phyloP scores from a whole-genome alignment of 345 rosid species.

The Bretschneidera sinensis region DNA sequence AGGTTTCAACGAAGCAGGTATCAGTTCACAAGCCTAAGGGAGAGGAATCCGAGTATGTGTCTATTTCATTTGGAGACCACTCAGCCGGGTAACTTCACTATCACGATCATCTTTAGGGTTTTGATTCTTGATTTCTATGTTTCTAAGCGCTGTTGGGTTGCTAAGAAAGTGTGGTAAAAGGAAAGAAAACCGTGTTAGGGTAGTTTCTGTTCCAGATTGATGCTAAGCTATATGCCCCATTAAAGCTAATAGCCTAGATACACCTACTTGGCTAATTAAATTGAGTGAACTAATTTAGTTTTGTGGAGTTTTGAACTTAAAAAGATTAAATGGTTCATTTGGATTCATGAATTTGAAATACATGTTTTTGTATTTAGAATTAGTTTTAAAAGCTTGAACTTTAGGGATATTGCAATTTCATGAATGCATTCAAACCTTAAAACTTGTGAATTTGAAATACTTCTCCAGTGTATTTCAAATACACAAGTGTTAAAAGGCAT shows the following conservation, averaged over 20 bases:
- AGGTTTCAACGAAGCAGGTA: slow-evolving; percentile 22
- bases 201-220: too few species aligned
- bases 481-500: too few species aligned
- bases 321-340: too few species aligned
- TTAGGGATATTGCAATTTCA: too few species aligned
- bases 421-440: too few species aligned
- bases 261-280: too few species aligned
- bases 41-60: slow-evolving; percentile 33
- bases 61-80: slow-evolving; percentile 46
- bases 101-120: neutral
- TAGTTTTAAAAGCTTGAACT: too few species aligned
- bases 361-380: too few species aligned
- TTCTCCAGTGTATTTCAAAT: too few species aligned
- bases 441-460: too few species aligned
- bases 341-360: neutral
- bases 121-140: neutral
- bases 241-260: too few species aligned
- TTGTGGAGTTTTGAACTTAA: neutral
- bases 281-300: neutral
- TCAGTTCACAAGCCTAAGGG: slow-evolving; percentile 41
- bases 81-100: slow-evolving; percentile 29
- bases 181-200: neutral
- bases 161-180: neutral
- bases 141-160: neutral
- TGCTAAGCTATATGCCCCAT: too few species aligned